Evolutionary conservation across 352 stramenopile species (phyloP).

Genomic region (Phytophthora podocarpi): DNA sequence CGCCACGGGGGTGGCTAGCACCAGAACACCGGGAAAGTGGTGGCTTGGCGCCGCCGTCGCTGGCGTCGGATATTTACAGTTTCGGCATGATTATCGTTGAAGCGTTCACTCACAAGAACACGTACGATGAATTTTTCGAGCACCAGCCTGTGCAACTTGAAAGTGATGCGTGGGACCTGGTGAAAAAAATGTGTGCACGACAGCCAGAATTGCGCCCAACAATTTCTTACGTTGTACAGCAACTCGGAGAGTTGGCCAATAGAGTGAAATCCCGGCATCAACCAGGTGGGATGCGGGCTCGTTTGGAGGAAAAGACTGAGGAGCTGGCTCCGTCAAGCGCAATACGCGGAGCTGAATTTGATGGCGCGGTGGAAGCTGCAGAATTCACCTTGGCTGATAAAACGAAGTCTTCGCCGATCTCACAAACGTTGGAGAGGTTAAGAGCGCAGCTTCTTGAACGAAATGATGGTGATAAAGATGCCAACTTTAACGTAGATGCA

Average conservation of each 20-base stretch:
- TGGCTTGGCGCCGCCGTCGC: conserved; percentile 13
- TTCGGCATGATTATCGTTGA: conserved; percentile 35
- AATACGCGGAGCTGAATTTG: neutral
- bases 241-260: conserved; percentile 22
- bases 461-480: neutral
- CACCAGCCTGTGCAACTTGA: neutral
- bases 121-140: neutral
- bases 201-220: conserved; percentile 18
- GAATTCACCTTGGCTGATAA: neutral
- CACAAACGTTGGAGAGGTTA: conserved; percentile 6
- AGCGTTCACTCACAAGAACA: neutral
- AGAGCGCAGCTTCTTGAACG: conserved; percentile 1
- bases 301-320: neutral
- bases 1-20: neutral
- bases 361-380: neutral
- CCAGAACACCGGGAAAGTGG: conserved; percentile 13
- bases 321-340: neutral
- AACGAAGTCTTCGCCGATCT: conserved; percentile 2
- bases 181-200: conserved; percentile 32
- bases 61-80: conserved; percentile 35
- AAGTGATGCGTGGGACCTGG: conserved; percentile 13
- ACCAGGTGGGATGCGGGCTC: too few relatives aligned
- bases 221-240: conserved; percentile 34
- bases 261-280: neutral
- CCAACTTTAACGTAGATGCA: neutral